Evolutionary conservation across 1,139 yeast species (phyloP).

Genomic region (Debaryomyces sp.): DNA sequence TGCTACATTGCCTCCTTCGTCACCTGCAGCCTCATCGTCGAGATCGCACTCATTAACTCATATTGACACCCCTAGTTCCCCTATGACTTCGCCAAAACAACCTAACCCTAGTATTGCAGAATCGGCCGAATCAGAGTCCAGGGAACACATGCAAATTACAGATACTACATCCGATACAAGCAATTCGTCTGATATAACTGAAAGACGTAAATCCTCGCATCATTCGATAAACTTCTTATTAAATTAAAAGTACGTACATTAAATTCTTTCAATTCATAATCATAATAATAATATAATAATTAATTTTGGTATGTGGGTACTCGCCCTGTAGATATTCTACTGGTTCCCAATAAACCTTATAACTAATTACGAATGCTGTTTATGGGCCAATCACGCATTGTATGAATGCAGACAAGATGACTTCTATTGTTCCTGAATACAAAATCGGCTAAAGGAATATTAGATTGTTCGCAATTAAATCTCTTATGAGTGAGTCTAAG

Average conservation of each 20-base stretch:
- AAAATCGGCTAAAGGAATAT: neutral
- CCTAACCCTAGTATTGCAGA: neutral
- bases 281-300: neutral
- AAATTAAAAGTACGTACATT: constrained; percentile 10
- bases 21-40: neutral
- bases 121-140: neutral
- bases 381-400: neutral
- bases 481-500: neutral
- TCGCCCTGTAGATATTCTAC: neutral
- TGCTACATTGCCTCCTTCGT: constrained; percentile 5
- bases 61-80: neutral
- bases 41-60: neutral
- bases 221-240: constrained; percentile 29
- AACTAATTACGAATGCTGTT: neutral
- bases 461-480: neutral
- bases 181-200: constrained; percentile 8
- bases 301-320: neutral
- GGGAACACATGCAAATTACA: neutral
- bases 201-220: constrained; percentile 23
- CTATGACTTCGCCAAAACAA: neutral
- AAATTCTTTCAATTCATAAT: constrained; percentile 1
- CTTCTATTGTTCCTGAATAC: neutral
- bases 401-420: neutral
- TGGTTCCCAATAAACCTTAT: neutral
- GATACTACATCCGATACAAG: neutral